These are phyloP conservation scores for Hymenochaete sp. DNA, from an alignment of 1,284 basidiomycete species.

Conservation along the genomic window DNA sequence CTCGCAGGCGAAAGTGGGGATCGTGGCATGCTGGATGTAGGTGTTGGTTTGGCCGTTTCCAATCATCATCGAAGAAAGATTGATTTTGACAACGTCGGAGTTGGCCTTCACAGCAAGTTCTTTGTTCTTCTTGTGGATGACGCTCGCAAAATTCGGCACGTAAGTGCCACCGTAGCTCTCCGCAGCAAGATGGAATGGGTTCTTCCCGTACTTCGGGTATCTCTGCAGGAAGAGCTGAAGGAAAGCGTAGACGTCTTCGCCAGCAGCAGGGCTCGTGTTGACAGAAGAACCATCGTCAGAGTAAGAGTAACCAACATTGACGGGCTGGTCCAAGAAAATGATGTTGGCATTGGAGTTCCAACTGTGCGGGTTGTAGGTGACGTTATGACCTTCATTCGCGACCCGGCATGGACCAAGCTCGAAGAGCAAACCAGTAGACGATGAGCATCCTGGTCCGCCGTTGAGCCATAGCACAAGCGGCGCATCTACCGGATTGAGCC, in stretches of 20 bases:
- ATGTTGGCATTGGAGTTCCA: constrained; percentile 64
- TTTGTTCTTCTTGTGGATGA: constrained; percentile 71
- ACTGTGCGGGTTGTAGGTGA: constrained; percentile 64
- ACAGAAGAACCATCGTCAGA: constrained; percentile 64
- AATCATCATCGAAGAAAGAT: constrained; percentile 71
- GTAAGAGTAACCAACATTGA: constrained; percentile 87
- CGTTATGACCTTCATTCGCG: constrained; percentile 56
- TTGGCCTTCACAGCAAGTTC: constrained; percentile 34
- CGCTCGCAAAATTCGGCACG: constrained; percentile 67
- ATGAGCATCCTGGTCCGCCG: constrained; percentile 75
- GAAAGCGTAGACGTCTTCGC: constrained; percentile 85
- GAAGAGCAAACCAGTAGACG: constrained; percentile 73
- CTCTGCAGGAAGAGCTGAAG: constrained; percentile 76
- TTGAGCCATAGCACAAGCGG: constrained; percentile 88
- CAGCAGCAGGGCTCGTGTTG: constrained; percentile 63
- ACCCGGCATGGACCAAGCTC: constrained; percentile 85
- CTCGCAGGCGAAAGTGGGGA: constrained; percentile 78
- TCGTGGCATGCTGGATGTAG: constrained; percentile 59
- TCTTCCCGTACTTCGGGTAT: constrained; percentile 58
- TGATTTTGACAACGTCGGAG: constrained; percentile 48
- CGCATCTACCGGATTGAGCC: constrained; percentile 61
- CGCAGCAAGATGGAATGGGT: constrained; percentile 64
- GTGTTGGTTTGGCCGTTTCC: constrained; percentile 81
- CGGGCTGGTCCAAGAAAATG: constrained; percentile 82
- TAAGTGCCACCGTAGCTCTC: constrained; percentile 80